Percentiles rank a stretch among this genome's conserved stretches.
Evolutionary conservation across 177 flowering plant species (phyloP).

Genomic region (Vitis hybrid): DNA sequence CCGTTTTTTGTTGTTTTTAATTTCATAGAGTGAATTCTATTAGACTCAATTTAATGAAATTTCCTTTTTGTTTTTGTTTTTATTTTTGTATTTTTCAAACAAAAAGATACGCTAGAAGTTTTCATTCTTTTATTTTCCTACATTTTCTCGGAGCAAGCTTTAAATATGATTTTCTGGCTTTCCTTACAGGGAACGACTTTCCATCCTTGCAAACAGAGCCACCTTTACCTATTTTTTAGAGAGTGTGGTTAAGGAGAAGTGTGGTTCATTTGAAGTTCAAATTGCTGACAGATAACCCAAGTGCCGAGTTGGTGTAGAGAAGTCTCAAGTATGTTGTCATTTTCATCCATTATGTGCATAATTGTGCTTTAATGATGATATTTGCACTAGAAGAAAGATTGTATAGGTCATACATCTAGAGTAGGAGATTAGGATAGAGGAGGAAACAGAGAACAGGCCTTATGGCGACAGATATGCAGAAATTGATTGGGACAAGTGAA

Average conservation of each 20-base stretch:
- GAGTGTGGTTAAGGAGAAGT: neutral
- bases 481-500: constrained; percentile 61
- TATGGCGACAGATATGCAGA: constrained; percentile 67
- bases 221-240: too few relatives aligned
- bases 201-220: too few relatives aligned
- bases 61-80: too few relatives aligned
- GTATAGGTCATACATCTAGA: neutral
- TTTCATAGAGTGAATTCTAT: too few relatives aligned
- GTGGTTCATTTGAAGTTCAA: constrained; percentile 7
- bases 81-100: too few relatives aligned
- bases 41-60: too few relatives aligned
- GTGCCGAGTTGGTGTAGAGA: neutral
- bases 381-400: constrained; percentile 5
- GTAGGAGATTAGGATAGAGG: constrained; percentile 8
- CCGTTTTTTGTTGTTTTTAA: too few relatives aligned
- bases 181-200: too few relatives aligned
- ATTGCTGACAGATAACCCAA: neutral
- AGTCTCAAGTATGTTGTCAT: neutral
- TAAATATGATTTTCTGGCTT: too few relatives aligned
- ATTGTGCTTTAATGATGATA: neutral
- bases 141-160: neutral
- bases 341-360: neutral
- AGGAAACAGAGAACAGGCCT: neutral
- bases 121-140: neutral
- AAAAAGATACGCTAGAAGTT: neutral